Evolutionary conservation across 2,329 filamentous ascomycete species (phyloP).

Genomic region (Lachnellula hyalina): DNA sequence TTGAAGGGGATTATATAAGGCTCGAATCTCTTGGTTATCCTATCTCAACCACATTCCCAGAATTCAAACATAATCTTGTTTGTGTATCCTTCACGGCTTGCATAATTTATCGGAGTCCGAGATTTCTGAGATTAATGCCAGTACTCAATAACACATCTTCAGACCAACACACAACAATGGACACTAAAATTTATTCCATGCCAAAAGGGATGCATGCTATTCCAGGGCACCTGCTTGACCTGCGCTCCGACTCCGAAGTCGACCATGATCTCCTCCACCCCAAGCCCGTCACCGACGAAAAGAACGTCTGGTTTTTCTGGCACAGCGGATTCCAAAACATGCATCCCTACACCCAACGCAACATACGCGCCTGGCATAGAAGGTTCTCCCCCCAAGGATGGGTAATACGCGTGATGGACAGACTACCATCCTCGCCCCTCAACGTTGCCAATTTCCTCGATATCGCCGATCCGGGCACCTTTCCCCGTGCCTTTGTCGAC

Average conservation of each 20-base stretch:
- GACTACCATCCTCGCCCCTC: conserved; percentile 37
- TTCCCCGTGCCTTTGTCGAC: conserved; percentile 47
- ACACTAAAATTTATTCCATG: conserved; percentile 27
- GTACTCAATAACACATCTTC: no score
- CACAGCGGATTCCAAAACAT: conserved; percentile 44
- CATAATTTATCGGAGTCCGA: no score
- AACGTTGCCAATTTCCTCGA: conserved; percentile 47
- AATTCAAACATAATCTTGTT: no score
- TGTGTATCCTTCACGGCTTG: no score
- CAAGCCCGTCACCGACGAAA: conserved; percentile 36
- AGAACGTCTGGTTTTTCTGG: conserved; percentile 58
- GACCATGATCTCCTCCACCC: conserved; percentile 39
- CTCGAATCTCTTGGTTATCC: no score
- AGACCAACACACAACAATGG: conserved; percentile 15
- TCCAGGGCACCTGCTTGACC: conserved; percentile 37
- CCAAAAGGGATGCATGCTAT: conserved; percentile 39
- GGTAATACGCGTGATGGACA: conserved; percentile 48
- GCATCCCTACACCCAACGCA: conserved; percentile 48
- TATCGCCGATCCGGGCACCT: conserved; percentile 36
- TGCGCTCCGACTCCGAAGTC: conserved; percentile 41
- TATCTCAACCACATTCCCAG: no score
- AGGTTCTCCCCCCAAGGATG: conserved; percentile 48
- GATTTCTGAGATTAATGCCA: no score
- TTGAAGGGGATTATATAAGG: no score
- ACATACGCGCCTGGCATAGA: conserved; percentile 48